A percentile compares a stretch with the other conserved stretches of the same genome.
These are phyloP conservation scores for Sanguinoderma infundibulare DNA, from an alignment of 1,284 basidiomycete genomes.

Conservation along the genomic window DNA sequence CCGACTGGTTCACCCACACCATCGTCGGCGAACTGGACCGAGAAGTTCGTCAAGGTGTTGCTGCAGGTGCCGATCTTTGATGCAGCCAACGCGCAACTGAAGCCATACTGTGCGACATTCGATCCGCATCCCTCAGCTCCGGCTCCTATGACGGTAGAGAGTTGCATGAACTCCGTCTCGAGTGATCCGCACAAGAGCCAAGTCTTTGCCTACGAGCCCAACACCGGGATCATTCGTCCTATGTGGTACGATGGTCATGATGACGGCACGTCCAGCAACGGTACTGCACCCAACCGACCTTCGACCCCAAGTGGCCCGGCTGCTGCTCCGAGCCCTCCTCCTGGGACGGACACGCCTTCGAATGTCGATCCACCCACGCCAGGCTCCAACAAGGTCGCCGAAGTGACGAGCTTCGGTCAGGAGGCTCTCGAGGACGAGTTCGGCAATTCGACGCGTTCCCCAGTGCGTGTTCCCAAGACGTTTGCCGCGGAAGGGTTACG, in stretches of 20 bases:
- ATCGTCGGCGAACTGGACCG: background rate
- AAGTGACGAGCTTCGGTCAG: conserved; percentile 27
- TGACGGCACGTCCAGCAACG: background rate
- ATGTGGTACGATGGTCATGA: conserved; percentile 47
- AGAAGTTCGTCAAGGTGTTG: conserved; percentile 40
- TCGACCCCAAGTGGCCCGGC: background rate
- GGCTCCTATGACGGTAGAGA: conserved; percentile 52
- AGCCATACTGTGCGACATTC: conserved; percentile 64
- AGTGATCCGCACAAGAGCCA: conserved; percentile 52
- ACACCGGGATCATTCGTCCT: conserved; percentile 54
- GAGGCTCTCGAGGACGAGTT: conserved; percentile 22
- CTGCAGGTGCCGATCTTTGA: conserved; percentile 54
- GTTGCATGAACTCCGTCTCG: conserved; percentile 39
- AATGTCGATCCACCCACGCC: conserved; percentile 23
- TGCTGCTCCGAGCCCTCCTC: background rate
- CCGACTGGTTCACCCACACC: background rate
- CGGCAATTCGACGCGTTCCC: conserved; percentile 28
- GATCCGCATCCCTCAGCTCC: conserved; percentile 53
- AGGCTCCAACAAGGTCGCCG: conserved; percentile 18
- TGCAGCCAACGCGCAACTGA: conserved; percentile 38
- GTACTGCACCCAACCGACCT: conserved; percentile 8
- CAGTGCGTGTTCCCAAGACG: conserved; percentile 20
- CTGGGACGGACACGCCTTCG: background rate
- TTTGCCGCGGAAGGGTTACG: conserved; percentile 22
- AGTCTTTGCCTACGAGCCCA: conserved; percentile 56